These are phyloP conservation scores for Penicillium cinerascens DNA, from an alignment of 495 filamentous ascomycete species.

Conservation along the genomic window DNA sequence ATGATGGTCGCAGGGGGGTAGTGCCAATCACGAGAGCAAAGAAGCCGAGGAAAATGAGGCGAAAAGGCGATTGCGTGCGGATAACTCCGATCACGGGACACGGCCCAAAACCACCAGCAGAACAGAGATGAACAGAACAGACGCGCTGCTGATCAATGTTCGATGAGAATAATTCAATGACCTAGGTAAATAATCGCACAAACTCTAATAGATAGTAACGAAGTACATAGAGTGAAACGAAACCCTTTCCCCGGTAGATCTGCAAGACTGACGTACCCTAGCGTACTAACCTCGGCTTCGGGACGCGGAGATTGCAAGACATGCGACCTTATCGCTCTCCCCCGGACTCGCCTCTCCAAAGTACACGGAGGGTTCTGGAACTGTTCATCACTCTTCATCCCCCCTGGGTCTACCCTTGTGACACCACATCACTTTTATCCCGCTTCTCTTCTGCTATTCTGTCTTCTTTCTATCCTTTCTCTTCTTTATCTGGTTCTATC, in stretches of 20 bases:
- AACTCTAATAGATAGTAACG: too few relatives aligned
- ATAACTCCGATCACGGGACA: conserved; percentile 24
- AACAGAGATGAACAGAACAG: not conserved
- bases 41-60: conserved; percentile 13
- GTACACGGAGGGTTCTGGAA: conserved; percentile 32
- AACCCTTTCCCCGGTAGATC: conserved; percentile 2
- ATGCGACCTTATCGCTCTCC: conserved; percentile 33
- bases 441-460: not conserved
- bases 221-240: not conserved
- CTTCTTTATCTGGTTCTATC: conserved; percentile 3
- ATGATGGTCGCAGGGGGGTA: conserved; percentile 9
- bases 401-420: conserved; percentile 19
- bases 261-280: conserved; percentile 7
- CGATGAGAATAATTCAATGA: too few relatives aligned
- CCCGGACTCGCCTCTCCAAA: conserved; percentile 32
- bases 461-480: not conserved
- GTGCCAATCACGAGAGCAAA: conserved; percentile 8
- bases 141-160: not conserved
- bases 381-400: conserved; percentile 11
- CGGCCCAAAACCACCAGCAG: not conserved
- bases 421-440: conserved; percentile 23
- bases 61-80: conserved; percentile 5
- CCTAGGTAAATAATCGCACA: too few relatives aligned
- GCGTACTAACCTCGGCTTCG: conserved; percentile 48
- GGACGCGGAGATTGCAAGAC: conserved; percentile 28